Evolutionary conservation across 768 basidiomycete genomes (phyloP).

Genomic region (Exsudoporus frostii): DNA sequence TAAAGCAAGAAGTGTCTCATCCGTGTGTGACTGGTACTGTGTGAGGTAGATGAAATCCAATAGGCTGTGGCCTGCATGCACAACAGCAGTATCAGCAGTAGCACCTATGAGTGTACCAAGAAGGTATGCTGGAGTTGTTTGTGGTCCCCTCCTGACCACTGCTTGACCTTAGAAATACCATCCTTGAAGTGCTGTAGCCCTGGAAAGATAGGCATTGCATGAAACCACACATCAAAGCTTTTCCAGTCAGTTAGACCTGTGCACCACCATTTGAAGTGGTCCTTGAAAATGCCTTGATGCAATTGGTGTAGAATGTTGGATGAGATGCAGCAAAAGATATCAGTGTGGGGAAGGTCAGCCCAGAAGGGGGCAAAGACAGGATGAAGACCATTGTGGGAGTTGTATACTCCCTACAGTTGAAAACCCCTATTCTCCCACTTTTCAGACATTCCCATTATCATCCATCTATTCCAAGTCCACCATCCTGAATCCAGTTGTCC

Average conservation of each 20-base stretch:
- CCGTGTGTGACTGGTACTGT: background rate
- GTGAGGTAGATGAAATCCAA: background rate
- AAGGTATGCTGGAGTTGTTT: background rate
- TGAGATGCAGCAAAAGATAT: background rate
- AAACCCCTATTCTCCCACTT: no score
- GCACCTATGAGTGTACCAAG: background rate
- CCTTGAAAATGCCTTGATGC: background rate
- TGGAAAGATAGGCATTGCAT: background rate
- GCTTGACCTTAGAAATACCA: no score
- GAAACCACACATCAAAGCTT: background rate
- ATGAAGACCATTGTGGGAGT: no score
- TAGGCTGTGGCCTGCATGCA: background rate
- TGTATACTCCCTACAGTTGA: no score
- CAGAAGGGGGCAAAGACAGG: no score
- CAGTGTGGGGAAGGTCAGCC: no score
- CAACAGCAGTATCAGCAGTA: background rate
- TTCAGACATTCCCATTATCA: no score
- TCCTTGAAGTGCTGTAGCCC: background rate
- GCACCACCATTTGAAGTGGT: constrained; percentile 3
- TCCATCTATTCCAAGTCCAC: no score
- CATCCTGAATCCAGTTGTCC: no score
- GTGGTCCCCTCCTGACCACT: no score
- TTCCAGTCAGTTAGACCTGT: accelerated
- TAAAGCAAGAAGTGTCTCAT: background rate
- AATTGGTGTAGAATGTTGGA: constrained; percentile 1